Evolutionary conservation across 129 eudicot genomes (phyloP).

Genomic region (Lactuca saligna): DNA sequence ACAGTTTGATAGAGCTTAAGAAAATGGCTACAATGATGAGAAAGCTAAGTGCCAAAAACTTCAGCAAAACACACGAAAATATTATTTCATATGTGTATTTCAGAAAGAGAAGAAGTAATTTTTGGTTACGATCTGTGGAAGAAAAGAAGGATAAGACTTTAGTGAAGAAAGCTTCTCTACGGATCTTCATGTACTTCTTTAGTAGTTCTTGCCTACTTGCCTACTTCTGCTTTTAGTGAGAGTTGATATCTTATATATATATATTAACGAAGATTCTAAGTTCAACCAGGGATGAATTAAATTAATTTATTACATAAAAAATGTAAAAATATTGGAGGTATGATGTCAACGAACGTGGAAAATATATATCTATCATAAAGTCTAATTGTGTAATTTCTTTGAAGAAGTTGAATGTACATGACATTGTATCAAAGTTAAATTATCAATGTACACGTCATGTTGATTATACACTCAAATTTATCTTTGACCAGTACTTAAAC

Average conservation of each 20-base stretch:
- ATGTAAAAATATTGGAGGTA: background rate
- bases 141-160: conserved; percentile 16
- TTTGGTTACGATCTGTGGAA: conserved; percentile 10
- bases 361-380: conserved; percentile 2
- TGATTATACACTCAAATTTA: background rate
- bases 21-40: conserved; percentile 18
- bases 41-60: conserved; percentile 24
- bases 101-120: conserved; percentile 16
- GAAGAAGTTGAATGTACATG: conserved; percentile 9
- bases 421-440: conserved; percentile 2
- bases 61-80: conserved; percentile 18
- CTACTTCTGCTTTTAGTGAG: conserved; percentile 14
- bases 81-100: conserved; percentile 14
- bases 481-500: conserved; percentile 12
- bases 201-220: background rate
- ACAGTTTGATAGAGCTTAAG: conserved; percentile 15
- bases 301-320: background rate
- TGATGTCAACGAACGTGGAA: conserved; percentile 8
- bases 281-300: background rate
- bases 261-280: background rate
- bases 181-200: conserved; percentile 34
- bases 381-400: conserved; percentile 28
- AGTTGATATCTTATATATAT: background rate
- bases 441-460: conserved; percentile 22
- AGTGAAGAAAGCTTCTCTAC: conserved; percentile 7